Base-by-base conservation (phyloP, 495 filamentous ascomycete species). In the Hyaloscypha finlandica region DNA sequence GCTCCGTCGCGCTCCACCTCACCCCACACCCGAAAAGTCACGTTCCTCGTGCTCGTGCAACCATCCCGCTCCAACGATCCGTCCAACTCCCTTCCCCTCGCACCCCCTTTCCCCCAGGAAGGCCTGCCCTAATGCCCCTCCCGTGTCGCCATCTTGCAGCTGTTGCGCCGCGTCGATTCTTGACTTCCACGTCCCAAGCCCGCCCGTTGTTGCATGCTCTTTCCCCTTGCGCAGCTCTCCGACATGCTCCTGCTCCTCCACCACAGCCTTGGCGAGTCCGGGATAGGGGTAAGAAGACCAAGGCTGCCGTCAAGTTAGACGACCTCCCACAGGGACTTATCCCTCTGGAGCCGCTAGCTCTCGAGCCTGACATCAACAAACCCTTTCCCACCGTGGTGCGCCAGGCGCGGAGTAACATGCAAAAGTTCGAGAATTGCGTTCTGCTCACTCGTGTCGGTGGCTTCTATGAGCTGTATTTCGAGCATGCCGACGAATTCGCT, bases 391-490 rank as follows among this genome's bases (percentile, higher is more conserved):
- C 91, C 12, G 92, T 97, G 12, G 80, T 98, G n/a, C 88, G 91
- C 70, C 92, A 96, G 73, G 93, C 92, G n/a, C 84, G 87, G 42
- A 90, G 89, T 66, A 94, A 96, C 74, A 97, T 99, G 90, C 84
- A 86, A 64, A 92, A 89, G 69, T 97, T 96, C 79, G 86, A 88
- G 70, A 91, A 93, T 69, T 96, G 92, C 76, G 90, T 98, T 30
- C 74, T 99, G 25, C 78, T 99, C 62, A 99, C 95, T 4, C 84
- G 94, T 42, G 92, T 99, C 16, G 95, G 95, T 58, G 86, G 91
- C 61, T 99, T 99, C 77, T 99, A 98, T 79, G 95, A 98, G 85
- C 80, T 99, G 60, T 99, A 97, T 77, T 94, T 98, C 74, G 89
- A 94, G 65, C 92, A 98, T 74, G 95, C 95, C 8, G 90, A 94